phyloP scores from a whole-genome alignment of 1,284 basidiomycete species.

The Tilletia setariae region DNA sequence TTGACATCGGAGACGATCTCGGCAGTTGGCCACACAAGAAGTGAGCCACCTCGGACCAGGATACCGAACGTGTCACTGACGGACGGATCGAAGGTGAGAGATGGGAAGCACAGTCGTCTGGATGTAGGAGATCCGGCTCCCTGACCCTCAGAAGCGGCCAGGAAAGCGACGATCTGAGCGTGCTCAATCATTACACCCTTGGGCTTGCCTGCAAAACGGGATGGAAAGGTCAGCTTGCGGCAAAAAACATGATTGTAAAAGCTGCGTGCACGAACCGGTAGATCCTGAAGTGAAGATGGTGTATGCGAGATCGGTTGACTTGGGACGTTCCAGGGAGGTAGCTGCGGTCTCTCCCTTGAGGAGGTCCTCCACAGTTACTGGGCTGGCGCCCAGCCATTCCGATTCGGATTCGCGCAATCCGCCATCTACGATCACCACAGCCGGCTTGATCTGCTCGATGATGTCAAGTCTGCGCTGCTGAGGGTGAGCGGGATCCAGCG shows the following conservation, averaged over 20 bases:
- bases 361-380: not conserved
- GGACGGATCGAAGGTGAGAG: conserved; percentile 15
- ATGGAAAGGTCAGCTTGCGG: not conserved
- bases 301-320: not conserved
- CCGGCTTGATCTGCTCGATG: not conserved
- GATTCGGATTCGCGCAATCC: not conserved
- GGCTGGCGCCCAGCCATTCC: not conserved
- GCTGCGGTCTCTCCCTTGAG: not conserved
- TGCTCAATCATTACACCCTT: not conserved
- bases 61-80: conserved; percentile 16
- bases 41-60: conserved; percentile 8
- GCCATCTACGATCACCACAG: not conserved
- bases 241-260: not conserved
- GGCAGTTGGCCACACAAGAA: conserved; percentile 7
- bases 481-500: not conserved
- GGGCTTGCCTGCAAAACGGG: not conserved
- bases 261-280: not conserved
- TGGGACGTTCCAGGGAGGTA: not conserved
- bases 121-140: not conserved
- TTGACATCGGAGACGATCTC: conserved; percentile 16
- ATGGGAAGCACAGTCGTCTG: conserved; percentile 10
- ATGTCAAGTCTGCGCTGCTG: not conserved
- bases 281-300: not conserved
- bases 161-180: not conserved
- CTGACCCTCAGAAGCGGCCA: not conserved